These are phyloP conservation scores for Saccharomycopsis sp. DNA, from an alignment of 805 yeast genomes.

Conservation along the genomic window DNA sequence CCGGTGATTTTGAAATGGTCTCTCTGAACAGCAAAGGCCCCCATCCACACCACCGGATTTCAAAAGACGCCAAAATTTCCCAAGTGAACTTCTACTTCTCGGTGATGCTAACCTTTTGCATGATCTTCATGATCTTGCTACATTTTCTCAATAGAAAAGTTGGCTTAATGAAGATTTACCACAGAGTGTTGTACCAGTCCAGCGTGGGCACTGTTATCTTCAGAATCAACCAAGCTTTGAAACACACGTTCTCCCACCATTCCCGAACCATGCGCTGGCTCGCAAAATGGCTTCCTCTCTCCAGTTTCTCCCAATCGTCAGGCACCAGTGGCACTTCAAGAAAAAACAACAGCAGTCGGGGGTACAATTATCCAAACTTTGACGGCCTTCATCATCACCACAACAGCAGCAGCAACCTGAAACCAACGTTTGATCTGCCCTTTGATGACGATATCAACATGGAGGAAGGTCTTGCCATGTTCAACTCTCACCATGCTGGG, in stretches of 20 bases:
- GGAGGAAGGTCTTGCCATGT: constrained; percentile 19
- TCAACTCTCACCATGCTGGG: background rate
- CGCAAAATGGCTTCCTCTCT: no score
- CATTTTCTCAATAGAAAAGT: constrained; percentile 9
- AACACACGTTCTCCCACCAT: no score
- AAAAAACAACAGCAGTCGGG: no score
- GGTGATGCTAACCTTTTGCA: constrained; percentile 2
- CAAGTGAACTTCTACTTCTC: constrained; percentile 13
- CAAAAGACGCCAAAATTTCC: constrained; percentile 10
- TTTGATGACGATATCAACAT: constrained; percentile 15
- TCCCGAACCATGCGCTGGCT: no score
- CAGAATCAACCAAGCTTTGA: constrained; percentile 1
- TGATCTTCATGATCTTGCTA: constrained; percentile 1
- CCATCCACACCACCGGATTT: no score
- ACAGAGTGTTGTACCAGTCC: constrained; percentile 7
- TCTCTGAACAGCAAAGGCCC: no score
- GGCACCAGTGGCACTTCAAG: no score
- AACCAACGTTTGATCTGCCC: no score
- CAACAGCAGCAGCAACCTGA: no score
- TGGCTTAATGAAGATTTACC: constrained; percentile 7
- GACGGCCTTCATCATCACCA: no score
- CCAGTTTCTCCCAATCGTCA: no score
- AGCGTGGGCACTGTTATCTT: constrained; percentile 4
- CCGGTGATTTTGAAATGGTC: constrained; percentile 19
- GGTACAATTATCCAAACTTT: background rate